These are phyloP conservation scores for Posidonia oceanica DNA, from an alignment of 116 monocot genomes.

Conservation along the genomic window DNA sequence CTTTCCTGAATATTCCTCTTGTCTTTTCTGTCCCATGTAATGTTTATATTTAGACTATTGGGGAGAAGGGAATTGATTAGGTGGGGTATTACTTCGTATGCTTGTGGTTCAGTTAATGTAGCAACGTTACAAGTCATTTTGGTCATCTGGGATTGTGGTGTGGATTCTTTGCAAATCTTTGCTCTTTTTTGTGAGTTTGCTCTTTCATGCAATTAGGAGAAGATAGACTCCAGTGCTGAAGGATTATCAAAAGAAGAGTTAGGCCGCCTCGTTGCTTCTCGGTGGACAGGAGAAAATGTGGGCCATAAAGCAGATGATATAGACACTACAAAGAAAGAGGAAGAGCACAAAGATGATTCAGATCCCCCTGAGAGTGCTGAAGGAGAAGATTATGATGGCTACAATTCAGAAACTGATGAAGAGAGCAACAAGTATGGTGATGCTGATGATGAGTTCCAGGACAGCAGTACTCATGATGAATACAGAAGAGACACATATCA, in stretches of 20 bases:
- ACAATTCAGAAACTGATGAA: constrained; percentile 55
- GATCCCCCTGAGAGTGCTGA: constrained; percentile 18
- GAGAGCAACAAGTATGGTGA: constrained; percentile 33
- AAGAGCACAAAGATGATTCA: constrained; percentile 15
- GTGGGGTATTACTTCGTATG: no score
- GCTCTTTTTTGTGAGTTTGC: neutral
- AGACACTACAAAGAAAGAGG: constrained; percentile 22
- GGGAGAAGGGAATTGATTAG: no score
- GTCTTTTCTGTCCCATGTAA: no score
- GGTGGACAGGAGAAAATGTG: constrained; percentile 82
- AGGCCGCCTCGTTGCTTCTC: constrained; percentile 91
- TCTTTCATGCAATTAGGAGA: constrained; percentile 25
- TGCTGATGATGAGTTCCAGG: constrained; percentile 29
- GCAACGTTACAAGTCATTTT: neutral
- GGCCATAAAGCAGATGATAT: constrained; percentile 24
- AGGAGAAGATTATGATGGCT: constrained; percentile 39
- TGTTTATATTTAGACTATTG: no score
- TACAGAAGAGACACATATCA: constrained; percentile 35
- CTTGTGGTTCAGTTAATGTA: no score
- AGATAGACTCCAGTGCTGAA: constrained; percentile 22
- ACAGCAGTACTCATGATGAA: constrained; percentile 31
- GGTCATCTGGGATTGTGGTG: neutral
- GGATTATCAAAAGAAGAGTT: constrained; percentile 88
- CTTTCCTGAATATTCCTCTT: no score
- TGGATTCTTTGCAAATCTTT: neutral